Percentiles rank a stretch among this genome's conserved stretches.
phyloP scores from a whole-genome alignment of 176 grass and related monocot genomes.

The Carex kokanica region DNA sequence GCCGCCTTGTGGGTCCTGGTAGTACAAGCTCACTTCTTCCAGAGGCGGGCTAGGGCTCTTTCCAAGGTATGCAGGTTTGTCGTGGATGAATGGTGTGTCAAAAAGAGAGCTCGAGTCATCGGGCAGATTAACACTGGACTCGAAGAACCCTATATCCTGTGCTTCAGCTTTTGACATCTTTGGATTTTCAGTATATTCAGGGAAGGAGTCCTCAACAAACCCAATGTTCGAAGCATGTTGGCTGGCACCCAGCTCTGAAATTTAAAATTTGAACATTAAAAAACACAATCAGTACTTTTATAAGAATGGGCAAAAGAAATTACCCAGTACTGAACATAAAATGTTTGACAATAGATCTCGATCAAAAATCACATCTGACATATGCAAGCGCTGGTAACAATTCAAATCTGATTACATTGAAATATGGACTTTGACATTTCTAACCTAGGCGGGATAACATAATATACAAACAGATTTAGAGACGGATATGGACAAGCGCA shows the following conservation, averaged over 20 bases:
- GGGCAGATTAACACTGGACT: constrained; percentile 48
- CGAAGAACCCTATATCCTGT: not conserved
- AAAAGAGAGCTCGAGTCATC: constrained; percentile 52
- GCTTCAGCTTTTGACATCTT: constrained; percentile 10
- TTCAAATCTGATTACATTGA: not conserved
- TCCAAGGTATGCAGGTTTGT: constrained; percentile 15
- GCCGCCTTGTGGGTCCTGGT: constrained; percentile 87
- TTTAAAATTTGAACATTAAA: not conserved
- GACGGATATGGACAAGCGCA: not conserved
- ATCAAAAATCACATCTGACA: constrained; percentile 8
- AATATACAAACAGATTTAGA: not conserved
- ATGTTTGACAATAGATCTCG: not conserved
- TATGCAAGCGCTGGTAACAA: not conserved
- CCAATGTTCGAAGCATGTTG: not conserved
- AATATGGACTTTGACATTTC: not conserved
- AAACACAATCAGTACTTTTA: not conserved
- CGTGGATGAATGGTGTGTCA: constrained; percentile 24
- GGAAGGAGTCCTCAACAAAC: constrained; percentile 8
- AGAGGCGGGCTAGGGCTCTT: constrained; percentile 24
- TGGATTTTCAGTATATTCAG: constrained; percentile 20
- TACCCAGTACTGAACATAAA: not conserved
- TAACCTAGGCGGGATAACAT: not conserved
- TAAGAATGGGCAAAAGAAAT: not conserved
- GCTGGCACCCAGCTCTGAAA: constrained; percentile 7
- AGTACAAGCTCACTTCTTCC: constrained; percentile 87